Evolutionary conservation across 371 early-diverging fungal genomes (phyloP).

Genomic region (Phascolomyces articulosus): DNA sequence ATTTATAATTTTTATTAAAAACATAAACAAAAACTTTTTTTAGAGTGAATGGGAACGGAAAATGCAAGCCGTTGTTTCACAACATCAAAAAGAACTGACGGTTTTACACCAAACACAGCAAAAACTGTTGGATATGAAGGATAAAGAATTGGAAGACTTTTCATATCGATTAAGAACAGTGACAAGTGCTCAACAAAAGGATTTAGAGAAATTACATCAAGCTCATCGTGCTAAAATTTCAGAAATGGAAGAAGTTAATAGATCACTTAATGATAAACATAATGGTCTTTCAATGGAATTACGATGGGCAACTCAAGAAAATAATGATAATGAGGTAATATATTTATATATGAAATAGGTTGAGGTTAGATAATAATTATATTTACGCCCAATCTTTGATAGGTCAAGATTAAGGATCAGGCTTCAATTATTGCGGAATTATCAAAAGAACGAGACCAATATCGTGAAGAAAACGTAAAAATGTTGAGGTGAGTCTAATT

Average conservation of each 20-base stretch:
- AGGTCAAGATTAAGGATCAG: constrained; percentile 42
- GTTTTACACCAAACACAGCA: constrained; percentile 47
- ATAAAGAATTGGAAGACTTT: constrained; percentile 46
- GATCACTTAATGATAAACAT: constrained; percentile 32
- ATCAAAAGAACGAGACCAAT: constrained; percentile 25
- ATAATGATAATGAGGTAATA: constrained; percentile 52
- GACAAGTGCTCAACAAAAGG: constrained; percentile 42
- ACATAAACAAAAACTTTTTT: background rate
- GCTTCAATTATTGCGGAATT: constrained; percentile 31
- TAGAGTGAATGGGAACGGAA: constrained; percentile 11
- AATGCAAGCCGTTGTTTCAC: constrained; percentile 36
- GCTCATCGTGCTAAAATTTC: constrained; percentile 35
- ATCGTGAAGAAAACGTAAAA: constrained; percentile 45
- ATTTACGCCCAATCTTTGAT: constrained; percentile 7
- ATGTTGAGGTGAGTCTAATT: constrained; percentile 44
- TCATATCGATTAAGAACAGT: constrained; percentile 43
- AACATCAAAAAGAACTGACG: constrained; percentile 50
- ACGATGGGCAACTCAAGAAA: constrained; percentile 43
- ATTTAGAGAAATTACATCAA: constrained; percentile 41
- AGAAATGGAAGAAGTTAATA: constrained; percentile 31
- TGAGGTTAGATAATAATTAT: too few species aligned
- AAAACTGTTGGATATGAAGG: constrained; percentile 47
- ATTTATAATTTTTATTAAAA: constrained; percentile 4
- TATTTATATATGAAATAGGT: background rate
- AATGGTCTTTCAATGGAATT: constrained; percentile 45